A percentile compares a stretch with the other conserved stretches of the same genome.
phyloP scores from a whole-genome alignment of 805 yeast genomes.

The Lipomyces spencermartinsiae region DNA sequence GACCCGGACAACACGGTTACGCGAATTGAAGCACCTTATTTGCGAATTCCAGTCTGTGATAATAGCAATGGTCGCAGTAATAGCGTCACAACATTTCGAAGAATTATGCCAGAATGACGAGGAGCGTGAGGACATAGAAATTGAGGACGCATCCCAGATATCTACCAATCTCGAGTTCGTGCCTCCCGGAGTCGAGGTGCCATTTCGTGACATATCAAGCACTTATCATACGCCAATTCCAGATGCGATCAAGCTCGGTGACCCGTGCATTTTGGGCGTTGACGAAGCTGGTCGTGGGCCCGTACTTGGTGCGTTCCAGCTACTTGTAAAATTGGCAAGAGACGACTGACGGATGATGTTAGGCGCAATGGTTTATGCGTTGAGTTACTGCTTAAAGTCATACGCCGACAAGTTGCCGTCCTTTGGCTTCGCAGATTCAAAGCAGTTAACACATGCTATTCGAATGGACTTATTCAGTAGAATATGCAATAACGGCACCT shows the following conservation, averaged over 20 bases:
- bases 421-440: constrained; percentile 92
- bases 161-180: constrained; percentile 13
- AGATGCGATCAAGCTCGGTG: constrained; percentile 15
- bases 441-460: constrained; percentile 74
- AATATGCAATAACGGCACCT: constrained; percentile 55
- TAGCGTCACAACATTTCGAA: neutral
- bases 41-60: neutral
- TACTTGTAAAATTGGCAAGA: neutral
- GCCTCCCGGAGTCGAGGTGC: constrained; percentile 29
- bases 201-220: constrained; percentile 22
- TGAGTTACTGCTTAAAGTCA: constrained; percentile 71
- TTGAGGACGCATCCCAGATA: neutral
- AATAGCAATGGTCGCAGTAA: neutral
- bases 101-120: constrained; percentile 7
- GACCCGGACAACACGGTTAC: constrained; percentile 33
- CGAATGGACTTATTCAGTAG: constrained; percentile 66
- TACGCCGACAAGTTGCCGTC: constrained; percentile 58
- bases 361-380: constrained; percentile 91
- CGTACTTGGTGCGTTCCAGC: constrained; percentile 64
- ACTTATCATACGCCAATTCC: constrained; percentile 36
- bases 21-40: too few species aligned
- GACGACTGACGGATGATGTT: neutral
- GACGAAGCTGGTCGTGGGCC: constrained; percentile 99
- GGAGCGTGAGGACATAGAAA: neutral
- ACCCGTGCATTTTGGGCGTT: constrained; percentile 70